Evolutionary conservation across 495 filamentous ascomycete genomes (phyloP), one percentile per base, ranked within the genome.

Genomic region (Lophium mytilinum): DNA sequence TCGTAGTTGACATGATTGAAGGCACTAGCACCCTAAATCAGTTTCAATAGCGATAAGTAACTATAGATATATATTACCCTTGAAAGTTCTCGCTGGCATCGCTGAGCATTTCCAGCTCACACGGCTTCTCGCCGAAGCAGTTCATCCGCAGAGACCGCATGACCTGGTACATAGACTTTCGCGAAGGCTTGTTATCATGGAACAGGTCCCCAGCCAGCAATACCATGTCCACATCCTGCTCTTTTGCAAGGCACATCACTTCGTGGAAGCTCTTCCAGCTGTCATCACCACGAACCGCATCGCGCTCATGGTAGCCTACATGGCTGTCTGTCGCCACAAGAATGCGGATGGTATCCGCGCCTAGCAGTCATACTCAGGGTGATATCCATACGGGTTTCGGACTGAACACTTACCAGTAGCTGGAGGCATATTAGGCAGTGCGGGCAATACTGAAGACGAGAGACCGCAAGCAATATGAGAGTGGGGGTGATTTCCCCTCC

Each of bases 261-360:
- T 99, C 93, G 64, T 97, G 85, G 72, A 99, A 99, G 51, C 82
- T 89, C 64, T 86, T 85, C 93, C 92, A 96, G 72, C 91, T 96
- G 71, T 99, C 93, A 68, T 99, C 89, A 39, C 90, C 89, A 4
- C 93, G 89, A 60, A 91, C 88, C 17, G 88, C 79, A 69, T 99
- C 90, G 61, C 93, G 86, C 71, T 98, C 93, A 62, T 88, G 88
- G 75, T 86, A 96, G 35, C 93, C 93, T 53, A 98, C 94, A 86
- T 98, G 93, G 66, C 89, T 96, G 71, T 98, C 93, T 14, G 90
- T 96, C 49, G 93, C 83, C 40, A 97, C 78, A 48, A 98, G 84
- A 57, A 98, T 90, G 65, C 90, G 90, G 75, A 98, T 95, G 0
- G 89, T 95, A 73, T 98, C 90, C 64, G 83, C 79, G 37, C 80